Conservation (phyloP, 768 basidiomycete species). For the Neoboletus subvelutipes region DNA sequence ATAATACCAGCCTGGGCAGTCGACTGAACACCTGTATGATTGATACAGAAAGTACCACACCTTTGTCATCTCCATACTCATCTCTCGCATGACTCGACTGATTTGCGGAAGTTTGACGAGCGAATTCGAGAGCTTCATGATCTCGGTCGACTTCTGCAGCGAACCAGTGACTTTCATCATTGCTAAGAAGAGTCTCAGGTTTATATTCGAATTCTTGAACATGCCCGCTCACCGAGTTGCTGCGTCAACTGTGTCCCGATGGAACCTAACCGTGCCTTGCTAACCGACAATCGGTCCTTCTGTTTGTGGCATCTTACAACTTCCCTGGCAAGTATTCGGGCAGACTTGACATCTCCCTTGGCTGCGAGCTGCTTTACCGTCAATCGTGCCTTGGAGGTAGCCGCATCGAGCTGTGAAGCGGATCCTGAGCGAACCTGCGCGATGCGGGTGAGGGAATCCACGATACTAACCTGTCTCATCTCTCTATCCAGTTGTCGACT, state of each 20-base stretch:
- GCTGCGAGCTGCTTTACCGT: slow-evolving; percentile 86
- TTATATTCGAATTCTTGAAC: background rate
- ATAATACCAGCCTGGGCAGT: slow-evolving; percentile 85
- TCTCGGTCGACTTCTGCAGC: slow-evolving; percentile 95
- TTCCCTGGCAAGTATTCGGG: slow-evolving; percentile 88
- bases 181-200: slow-evolving; percentile 46
- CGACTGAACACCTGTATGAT: slow-evolving; percentile 5
- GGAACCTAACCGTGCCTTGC: slow-evolving; percentile 90
- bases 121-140: slow-evolving; percentile 97
- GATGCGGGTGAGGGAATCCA: slow-evolving; percentile 10
- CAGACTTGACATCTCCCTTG: slow-evolving; percentile 91
- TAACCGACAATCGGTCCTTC: slow-evolving; percentile 86
- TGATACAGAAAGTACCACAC: slow-evolving; percentile 40
- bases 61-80: slow-evolving; percentile 99
- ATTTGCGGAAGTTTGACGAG: slow-evolving; percentile 92
- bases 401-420: slow-evolving; percentile 66
- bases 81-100: slow-evolving; percentile 89
- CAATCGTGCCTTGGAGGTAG: slow-evolving; percentile 73
- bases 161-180: slow-evolving; percentile 98
- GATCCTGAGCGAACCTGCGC: slow-evolving; percentile 13
- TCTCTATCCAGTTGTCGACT: slow-evolving; percentile 86
- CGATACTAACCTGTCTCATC: slow-evolving; percentile 82
- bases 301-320: slow-evolving; percentile 95
- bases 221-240: slow-evolving; percentile 73
- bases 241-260: slow-evolving; percentile 88